Evolutionary conservation across 331 rosid genomes (phyloP), one percentile per base, ranked within the genome.

Genomic region (Pyrus hybrid): DNA sequence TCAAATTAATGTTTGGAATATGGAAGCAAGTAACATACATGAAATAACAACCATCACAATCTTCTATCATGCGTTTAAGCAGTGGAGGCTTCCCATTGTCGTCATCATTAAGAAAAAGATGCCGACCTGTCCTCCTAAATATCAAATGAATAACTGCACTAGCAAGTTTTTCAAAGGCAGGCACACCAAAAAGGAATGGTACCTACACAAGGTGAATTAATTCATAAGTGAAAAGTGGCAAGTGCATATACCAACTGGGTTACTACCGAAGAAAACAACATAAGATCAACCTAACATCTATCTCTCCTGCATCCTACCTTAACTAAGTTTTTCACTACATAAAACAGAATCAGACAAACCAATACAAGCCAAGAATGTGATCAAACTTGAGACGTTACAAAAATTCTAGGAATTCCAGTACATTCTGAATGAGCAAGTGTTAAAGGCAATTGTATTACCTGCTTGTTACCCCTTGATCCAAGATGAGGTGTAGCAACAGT

Each of bases 401-500:
- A 72, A 23, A 17, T 35, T 35, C 37, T 32, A 63, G 53, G 23
- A 56, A 13, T 22, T 58, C 7, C 2, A 22, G 30, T 33, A 33
- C 35, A 41, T 41, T 26, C 20, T 75, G 26, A 45, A 63, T 13
- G 25, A 29, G 35, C 3, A 45, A 28, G 58, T 2, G 60, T 54
- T 49, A 33, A 76, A 53, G 32, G 45, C 7, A 69, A 23, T 8
- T n/a, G 35, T 4, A 58, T 1, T 80, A 95, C 99, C 98, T 95
- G 99, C 84, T 88, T 92, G 80, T 95, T 85, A 70, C 98, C 98
- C 91, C 99, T 95, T 32, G 99, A 95, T 53, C 99, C 98, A 69
- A 95, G 90, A 83, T 95, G 99, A 63, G 99, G 99, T 56, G 99
- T 91, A 75, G 99, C 99, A 75, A 89, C 93, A 57, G 98, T 89